Evolutionary conservation across 1,284 basidiomycete genomes (phyloP).

Genomic region (Singerocomus rubriflavus): DNA sequence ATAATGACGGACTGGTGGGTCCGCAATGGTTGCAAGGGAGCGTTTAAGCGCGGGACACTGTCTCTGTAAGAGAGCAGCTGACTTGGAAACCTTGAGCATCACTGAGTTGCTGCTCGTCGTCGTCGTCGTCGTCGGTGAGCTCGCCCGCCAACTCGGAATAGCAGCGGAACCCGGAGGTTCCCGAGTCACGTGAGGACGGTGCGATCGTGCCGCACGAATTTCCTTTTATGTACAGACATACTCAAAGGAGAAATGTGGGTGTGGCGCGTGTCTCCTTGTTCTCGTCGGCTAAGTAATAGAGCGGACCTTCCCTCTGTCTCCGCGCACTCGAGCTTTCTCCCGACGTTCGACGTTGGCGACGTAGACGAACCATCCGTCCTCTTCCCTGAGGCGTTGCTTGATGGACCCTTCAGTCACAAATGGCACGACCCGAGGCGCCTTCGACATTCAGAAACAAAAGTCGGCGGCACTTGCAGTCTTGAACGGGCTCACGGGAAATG

Average conservation of each 20-base stretch:
- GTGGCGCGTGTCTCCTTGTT: slow-evolving; percentile 21
- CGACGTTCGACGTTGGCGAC: slow-evolving; percentile 9
- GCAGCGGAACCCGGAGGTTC: slow-evolving; percentile 13
- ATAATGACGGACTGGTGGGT: slow-evolving; percentile 80
- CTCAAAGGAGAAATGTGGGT: slow-evolving; percentile 6
- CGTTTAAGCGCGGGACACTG: slow-evolving; percentile 33
- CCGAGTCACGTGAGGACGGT: slow-evolving; percentile 14
- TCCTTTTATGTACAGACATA: slow-evolving; percentile 12
- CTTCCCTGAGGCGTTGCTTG: not conserved
- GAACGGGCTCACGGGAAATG: slow-evolving; percentile 30
- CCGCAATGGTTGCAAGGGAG: slow-evolving; percentile 74
- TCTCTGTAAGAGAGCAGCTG: slow-evolving; percentile 23
- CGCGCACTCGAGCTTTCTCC: not conserved
- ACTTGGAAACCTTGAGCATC: slow-evolving; percentile 30
- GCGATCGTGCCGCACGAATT: slow-evolving; percentile 1
- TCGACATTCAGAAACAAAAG: slow-evolving; percentile 31
- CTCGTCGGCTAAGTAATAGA: slow-evolving; percentile 8
- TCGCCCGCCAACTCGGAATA: not conserved
- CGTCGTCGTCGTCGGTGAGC: slow-evolving; percentile 5
- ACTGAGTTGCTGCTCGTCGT: slow-evolving; percentile 15
- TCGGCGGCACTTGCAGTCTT: slow-evolving; percentile 30
- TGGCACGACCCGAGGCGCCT: slow-evolving; percentile 16
- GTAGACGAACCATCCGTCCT: not conserved
- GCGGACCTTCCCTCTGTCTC: not conserved
- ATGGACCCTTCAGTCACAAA: slow-evolving; percentile 19